Percentiles rank a stretch among this genome's conserved stretches.
phyloP scores from a whole-genome alignment of 2,329 filamentous ascomycete genomes.

The Exophiala mesophila region DNA sequence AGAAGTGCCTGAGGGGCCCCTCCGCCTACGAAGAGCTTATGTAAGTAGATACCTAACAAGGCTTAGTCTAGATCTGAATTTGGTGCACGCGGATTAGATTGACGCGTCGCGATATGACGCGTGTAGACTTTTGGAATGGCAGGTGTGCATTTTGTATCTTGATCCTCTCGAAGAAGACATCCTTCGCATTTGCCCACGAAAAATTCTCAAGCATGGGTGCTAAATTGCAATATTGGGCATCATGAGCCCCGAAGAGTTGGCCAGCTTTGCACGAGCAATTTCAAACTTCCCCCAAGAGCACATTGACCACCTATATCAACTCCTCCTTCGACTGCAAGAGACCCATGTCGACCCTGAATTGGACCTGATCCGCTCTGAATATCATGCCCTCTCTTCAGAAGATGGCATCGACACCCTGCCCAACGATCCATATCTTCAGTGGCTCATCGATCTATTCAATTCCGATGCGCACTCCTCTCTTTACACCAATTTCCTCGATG shows the following conservation, averaged over 20 bases:
- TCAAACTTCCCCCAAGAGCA: conserved; percentile 9
- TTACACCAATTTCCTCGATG: conserved; percentile 19
- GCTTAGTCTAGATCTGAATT: too few species aligned
- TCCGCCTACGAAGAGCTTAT: too few species aligned
- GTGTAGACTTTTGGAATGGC: too few species aligned
- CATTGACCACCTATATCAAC: conserved; percentile 16
- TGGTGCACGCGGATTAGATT: too few species aligned
- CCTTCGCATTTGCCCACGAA: too few species aligned
- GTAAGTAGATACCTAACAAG: too few species aligned
- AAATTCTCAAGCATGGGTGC: neutral
- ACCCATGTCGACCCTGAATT: conserved; percentile 4
- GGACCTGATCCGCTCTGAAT: conserved; percentile 5
- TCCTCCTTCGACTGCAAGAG: conserved; percentile 14
- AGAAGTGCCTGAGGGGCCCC: too few species aligned
- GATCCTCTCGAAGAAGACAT: too few species aligned
- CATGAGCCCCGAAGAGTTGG: conserved; percentile 18
- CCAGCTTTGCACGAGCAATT: conserved; percentile 11
- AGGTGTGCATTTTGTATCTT: too few species aligned
- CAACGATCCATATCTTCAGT: conserved; percentile 12
- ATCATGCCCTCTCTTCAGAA: conserved; percentile 8
- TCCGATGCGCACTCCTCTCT: conserved; percentile 9
- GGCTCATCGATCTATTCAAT: conserved; percentile 11
- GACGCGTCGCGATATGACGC: too few species aligned
- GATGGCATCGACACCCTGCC: neutral
- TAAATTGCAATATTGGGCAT: too few species aligned